A percentile compares a stretch with the other conserved stretches of the same genome.
Evolutionary conservation across 2,329 filamentous ascomycete genomes (phyloP).

Genomic region (Diaporthe citriasiana): DNA sequence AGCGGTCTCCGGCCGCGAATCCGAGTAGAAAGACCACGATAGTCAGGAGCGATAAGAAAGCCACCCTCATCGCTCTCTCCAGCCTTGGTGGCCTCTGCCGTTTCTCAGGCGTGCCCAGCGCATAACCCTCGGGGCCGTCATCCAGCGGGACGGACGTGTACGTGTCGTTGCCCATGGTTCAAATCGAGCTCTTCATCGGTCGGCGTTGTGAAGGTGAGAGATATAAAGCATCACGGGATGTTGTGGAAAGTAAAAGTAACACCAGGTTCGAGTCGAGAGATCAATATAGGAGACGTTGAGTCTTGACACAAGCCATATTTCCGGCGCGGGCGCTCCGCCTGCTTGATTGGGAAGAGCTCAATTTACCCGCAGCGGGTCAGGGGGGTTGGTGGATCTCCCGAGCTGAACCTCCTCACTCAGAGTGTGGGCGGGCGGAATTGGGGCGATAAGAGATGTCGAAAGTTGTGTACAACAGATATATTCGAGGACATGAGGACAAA

Average conservation of each 20-base stretch:
- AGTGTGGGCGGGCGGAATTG: background rate
- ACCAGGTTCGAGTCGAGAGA: background rate
- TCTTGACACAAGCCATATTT: conserved; percentile 21
- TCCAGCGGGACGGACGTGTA: conserved; percentile 18
- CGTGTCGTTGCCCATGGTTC: conserved; percentile 29
- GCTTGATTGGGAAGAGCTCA: conserved; percentile 15
- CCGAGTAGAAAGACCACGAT: conserved; percentile 29
- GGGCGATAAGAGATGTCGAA: background rate
- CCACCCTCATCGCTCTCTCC: conserved; percentile 17
- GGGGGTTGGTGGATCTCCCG: conserved; percentile 13
- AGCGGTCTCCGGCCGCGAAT: conserved; percentile 32
- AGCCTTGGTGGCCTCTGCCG: conserved; percentile 4
- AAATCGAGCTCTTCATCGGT: background rate
- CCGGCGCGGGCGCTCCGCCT: conserved; percentile 28
- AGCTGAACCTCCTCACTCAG: conserved; percentile 4
- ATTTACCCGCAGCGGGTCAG: conserved; percentile 30
- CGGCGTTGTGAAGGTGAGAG: background rate
- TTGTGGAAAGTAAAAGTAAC: background rate
- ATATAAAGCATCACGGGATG: background rate
- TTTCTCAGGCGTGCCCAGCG: conserved; percentile 2
- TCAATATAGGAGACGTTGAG: background rate
- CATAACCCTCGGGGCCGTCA: conserved; percentile 26
- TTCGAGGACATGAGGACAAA: background rate
- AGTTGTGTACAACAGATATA: background rate
- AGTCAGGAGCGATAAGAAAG: background rate